Conservation (phyloP, 805 yeast species). For the Candida multigemmis region DNA sequence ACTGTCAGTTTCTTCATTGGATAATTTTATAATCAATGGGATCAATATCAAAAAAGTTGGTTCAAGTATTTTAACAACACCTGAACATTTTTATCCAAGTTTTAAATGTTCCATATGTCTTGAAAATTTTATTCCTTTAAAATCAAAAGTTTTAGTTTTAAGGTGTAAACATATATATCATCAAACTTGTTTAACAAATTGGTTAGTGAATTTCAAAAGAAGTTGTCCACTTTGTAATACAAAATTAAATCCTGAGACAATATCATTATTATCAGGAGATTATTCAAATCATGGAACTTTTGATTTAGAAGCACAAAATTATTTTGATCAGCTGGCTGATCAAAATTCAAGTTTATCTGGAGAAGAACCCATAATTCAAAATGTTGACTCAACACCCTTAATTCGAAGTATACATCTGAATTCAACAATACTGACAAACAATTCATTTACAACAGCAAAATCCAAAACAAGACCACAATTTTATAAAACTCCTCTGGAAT, state of each 20-base stretch:
- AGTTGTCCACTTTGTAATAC: constrained; percentile 52
- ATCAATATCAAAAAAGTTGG: constrained; percentile 17
- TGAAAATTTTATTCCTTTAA: constrained; percentile 40
- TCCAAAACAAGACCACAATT: too few relatives aligned
- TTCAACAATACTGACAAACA: too few relatives aligned
- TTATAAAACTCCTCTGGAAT: too few relatives aligned
- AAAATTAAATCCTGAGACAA: neutral
- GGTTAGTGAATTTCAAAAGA: constrained; percentile 47
- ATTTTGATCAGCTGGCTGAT: too few relatives aligned
- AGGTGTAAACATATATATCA: constrained; percentile 59
- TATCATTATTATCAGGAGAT: too few relatives aligned
- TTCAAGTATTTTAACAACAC: constrained; percentile 14
- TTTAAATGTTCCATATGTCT: constrained; percentile 55
- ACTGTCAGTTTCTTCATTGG: constrained; percentile 6
- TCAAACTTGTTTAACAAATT: constrained; percentile 46
- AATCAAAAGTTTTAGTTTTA: constrained; percentile 39
- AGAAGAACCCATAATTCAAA: too few relatives aligned
- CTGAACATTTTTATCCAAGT: constrained; percentile 29
- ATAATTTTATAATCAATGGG: constrained; percentile 34
- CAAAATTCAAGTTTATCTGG: too few relatives aligned
- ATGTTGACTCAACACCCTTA: too few relatives aligned
- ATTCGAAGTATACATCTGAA: too few relatives aligned
- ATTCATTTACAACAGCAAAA: too few relatives aligned
- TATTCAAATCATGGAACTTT: too few relatives aligned
- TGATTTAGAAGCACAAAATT: too few relatives aligned